Base-by-base conservation (phyloP, 164 flowering plant genomes). In the Liquidambar formosana region DNA sequence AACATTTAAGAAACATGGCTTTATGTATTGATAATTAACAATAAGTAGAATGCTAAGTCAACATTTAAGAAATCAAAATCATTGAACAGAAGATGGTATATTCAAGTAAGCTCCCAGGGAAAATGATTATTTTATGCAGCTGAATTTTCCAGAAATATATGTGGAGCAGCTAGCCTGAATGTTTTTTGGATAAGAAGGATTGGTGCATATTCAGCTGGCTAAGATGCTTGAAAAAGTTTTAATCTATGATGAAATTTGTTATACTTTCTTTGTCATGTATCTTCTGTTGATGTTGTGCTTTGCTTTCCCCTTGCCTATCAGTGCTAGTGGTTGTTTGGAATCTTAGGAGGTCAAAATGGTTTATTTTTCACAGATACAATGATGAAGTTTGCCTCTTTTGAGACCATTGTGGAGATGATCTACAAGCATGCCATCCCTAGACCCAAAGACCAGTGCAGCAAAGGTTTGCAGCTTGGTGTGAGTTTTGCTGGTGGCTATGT, bases 321-420 rank as follows among this genome's bases (percentile, higher is more conserved):
- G 19, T 19, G 25, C 11, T 19, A 19, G 22, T 21, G 49, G 15
- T 44, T 43, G n/a, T 25, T 41, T 5, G 27, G 13, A 61, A 19
- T 43, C 15, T 41, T 41, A 15, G 25, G 4, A 23, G 45, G 45
- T 57, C 0, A 58, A 8, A 58, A 13, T 51, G 19, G 67, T 11
- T 47, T 33, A 63, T 51, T 64, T 75, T 6, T 6, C 41, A 71
- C 84, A 91, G 97, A 91, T 66, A 88, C 97, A 21, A 88, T 89
- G 97, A 88, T 91, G 94, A 91, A 91, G 72, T 91, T 91, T 83
- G 91, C 94, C n/a, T 86, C 91, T 13, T 91, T 91, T 74, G 97
- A 89, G 83, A 89, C 88, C 52, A 87, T 85, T 69, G 93, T 91
- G 59, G 97, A 91, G 79, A 66, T 79, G 80, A 41, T 89, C 33